These are phyloP conservation scores for Aspergillus nidulans DNA, from an alignment of 495 filamentous ascomycete species.

Conservation along the genomic window DNA sequence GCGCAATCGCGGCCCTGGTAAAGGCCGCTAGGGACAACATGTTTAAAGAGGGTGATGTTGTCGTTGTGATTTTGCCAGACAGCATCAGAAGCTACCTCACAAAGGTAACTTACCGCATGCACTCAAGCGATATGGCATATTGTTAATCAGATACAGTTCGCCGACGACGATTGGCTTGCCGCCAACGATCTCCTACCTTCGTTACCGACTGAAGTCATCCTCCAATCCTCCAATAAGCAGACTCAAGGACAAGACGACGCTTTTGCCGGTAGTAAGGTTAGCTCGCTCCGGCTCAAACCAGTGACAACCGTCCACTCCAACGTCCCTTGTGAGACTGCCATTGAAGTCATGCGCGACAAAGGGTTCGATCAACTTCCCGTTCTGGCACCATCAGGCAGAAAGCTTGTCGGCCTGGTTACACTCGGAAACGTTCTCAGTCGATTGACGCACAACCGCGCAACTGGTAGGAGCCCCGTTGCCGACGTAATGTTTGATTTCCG, in stretches of 20 bases:
- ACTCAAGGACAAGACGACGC: conserved; percentile 43
- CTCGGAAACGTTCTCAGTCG: conserved; percentile 90
- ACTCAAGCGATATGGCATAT: not conserved
- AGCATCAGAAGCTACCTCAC: conserved; percentile 97
- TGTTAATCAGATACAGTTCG: conserved; percentile 53
- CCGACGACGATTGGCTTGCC: conserved; percentile 96
- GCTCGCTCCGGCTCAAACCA: conserved; percentile 80
- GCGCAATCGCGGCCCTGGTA: conserved; percentile 81
- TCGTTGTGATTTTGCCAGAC: conserved; percentile 90
- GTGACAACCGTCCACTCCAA: conserved; percentile 73
- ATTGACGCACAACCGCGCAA: conserved; percentile 75
- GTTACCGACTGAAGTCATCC: conserved; percentile 46
- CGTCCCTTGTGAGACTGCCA: conserved; percentile 71
- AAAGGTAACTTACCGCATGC: conserved; percentile 50
- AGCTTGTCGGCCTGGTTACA: conserved; percentile 85
- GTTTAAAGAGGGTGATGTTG: conserved; percentile 69
- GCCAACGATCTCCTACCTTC: conserved; percentile 82
- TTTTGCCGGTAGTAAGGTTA: conserved; percentile 70
- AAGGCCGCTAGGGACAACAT: conserved; percentile 70
- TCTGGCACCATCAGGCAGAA: conserved; percentile 59
- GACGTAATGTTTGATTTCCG: conserved; percentile 97
- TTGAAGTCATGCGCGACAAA: conserved; percentile 95
- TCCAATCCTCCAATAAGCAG: conserved; percentile 35
- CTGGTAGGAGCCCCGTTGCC: conserved; percentile 62
- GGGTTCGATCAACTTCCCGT: conserved; percentile 96